A percentile compares a stretch with the other conserved stretches of the same genome.
phyloP scores from a whole-genome alignment of 371 early-diverging fungal species.

The Actinomucor elegans region DNA sequence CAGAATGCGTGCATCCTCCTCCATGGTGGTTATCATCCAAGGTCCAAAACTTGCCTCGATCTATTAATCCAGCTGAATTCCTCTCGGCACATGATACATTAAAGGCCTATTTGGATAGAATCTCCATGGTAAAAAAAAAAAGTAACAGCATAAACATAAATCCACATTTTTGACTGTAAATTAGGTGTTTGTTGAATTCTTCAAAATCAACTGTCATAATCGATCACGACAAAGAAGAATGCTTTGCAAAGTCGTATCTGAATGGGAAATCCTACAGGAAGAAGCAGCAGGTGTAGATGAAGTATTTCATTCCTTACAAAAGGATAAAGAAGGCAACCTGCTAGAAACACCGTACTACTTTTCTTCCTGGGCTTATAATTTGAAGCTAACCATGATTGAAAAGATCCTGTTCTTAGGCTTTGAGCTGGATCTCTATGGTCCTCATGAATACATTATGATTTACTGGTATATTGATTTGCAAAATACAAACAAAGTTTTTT shows the following conservation, averaged over 20 bases:
- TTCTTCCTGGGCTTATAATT: constrained; percentile 74
- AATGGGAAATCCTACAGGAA: constrained; percentile 71
- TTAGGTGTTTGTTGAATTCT: constrained; percentile 57
- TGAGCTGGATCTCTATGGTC: constrained; percentile 70
- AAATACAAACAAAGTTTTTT: too few species aligned
- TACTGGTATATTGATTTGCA: constrained; percentile 51
- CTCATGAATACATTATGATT: constrained; percentile 67
- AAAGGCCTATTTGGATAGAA: constrained; percentile 33
- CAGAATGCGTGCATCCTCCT: constrained; percentile 33
- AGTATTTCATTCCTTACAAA: constrained; percentile 22
- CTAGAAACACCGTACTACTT: constrained; percentile 50
- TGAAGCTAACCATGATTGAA: constrained; percentile 67
- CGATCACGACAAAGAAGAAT: constrained; percentile 69
- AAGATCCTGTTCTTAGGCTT: constrained; percentile 62
- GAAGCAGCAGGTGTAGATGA: constrained; percentile 36
- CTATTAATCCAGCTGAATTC: constrained; percentile 10
- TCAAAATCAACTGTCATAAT: constrained; percentile 71
- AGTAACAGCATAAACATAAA: too few species aligned
- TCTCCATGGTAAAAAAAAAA: constrained; percentile 26
- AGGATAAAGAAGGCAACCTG: background rate
- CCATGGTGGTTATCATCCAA: constrained; percentile 26
- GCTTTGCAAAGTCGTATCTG: constrained; percentile 55
- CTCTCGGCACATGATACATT: constrained; percentile 21
- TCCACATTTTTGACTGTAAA: too few species aligned
- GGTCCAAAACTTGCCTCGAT: background rate